A percentile compares a stretch with the other conserved stretches of the same genome.
phyloP scores from a whole-genome alignment of 768 basidiomycete species.

The Leccinum subgranulosum region DNA sequence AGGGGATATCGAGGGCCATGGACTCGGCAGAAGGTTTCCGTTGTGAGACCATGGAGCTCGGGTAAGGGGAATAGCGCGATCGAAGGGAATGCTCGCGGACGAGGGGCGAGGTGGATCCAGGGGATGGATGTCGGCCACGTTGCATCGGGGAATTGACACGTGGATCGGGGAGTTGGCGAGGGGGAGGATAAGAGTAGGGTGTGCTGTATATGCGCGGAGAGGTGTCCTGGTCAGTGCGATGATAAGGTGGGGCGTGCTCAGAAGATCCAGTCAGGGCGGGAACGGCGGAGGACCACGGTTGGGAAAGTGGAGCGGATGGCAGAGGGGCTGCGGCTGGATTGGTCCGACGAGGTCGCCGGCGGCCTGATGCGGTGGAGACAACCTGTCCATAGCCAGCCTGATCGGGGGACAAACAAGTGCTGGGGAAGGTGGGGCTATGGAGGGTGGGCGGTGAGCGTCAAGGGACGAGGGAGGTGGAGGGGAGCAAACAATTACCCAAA shows the following conservation, averaged over 20 bases:
- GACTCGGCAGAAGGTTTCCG: conserved; percentile 28
- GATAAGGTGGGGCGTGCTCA: conserved; percentile 21
- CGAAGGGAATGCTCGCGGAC: conserved; percentile 22
- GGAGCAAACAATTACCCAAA: conserved; percentile 60
- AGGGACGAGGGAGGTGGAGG: not conserved
- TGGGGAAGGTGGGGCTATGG: conserved; percentile 76
- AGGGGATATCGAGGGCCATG: conserved; percentile 34
- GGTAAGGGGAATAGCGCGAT: conserved; percentile 47
- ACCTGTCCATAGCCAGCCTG: conserved; percentile 87
- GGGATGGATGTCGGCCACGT: conserved; percentile 25
- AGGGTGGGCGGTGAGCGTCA: conserved; percentile 17
- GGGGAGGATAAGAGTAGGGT: conserved; percentile 29
- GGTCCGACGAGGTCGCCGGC: conserved; percentile 57
- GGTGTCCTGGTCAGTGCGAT: conserved; percentile 23
- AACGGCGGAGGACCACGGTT: conserved; percentile 51
- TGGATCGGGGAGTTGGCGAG: conserved; percentile 27
- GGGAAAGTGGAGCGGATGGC: conserved; percentile 29
- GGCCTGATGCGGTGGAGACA: conserved; percentile 55
- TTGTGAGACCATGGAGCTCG: conserved; percentile 25
- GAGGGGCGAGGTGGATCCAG: conserved; percentile 25
- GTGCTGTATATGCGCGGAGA: conserved; percentile 26
- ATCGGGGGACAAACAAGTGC: conserved; percentile 79
- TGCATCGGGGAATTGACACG: conserved; percentile 31
- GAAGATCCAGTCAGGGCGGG: conserved; percentile 29
- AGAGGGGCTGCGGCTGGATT: conserved; percentile 39